Evolutionary conservation across 139 green algal genomes (phyloP).

Genomic region (Chlamydomonas sphaeroides): DNA sequence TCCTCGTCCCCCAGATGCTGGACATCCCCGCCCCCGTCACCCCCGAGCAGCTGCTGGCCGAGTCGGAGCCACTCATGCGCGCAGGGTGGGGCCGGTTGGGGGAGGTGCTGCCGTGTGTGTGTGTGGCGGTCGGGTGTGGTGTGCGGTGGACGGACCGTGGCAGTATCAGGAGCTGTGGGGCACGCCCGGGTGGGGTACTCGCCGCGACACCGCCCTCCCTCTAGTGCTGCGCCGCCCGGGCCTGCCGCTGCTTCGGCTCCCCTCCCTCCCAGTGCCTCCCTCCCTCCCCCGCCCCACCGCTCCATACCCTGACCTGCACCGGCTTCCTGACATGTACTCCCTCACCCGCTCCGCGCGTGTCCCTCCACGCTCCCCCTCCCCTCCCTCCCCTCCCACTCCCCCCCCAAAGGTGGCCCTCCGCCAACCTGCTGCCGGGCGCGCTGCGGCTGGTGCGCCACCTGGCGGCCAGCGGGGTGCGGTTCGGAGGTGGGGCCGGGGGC

Average conservation of each 20-base stretch:
- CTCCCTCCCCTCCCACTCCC: not conserved
- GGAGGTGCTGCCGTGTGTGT: not conserved
- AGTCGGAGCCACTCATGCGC: conserved; percentile 64
- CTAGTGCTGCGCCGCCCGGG: too few relatives aligned
- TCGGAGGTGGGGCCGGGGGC: too few relatives aligned
- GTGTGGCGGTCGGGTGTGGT: not conserved
- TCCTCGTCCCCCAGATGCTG: conserved; percentile 22
- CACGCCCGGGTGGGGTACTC: too few relatives aligned
- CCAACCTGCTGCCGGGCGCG: conserved; percentile 84
- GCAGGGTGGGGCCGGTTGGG: conserved; percentile 31
- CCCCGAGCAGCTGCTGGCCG: conserved; percentile 70
- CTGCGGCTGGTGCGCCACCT: conserved; percentile 83
- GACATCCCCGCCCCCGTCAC: conserved; percentile 46
- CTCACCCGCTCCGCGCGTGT: too few relatives aligned
- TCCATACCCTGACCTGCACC: not conserved
- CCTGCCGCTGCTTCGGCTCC: too few relatives aligned
- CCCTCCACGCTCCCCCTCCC: not conserved
- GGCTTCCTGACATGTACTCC: too few relatives aligned
- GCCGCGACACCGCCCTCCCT: too few relatives aligned
- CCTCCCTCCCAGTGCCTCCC: not conserved
- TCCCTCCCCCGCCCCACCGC: too few relatives aligned
- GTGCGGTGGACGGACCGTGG: too few relatives aligned
- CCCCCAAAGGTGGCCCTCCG: conserved; percentile 75
- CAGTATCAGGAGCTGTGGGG: too few relatives aligned
- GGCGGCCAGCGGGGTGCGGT: conserved; percentile 50